Conservation (phyloP, 2,329 filamentous ascomycete species). For the Calonectria montana region DNA sequence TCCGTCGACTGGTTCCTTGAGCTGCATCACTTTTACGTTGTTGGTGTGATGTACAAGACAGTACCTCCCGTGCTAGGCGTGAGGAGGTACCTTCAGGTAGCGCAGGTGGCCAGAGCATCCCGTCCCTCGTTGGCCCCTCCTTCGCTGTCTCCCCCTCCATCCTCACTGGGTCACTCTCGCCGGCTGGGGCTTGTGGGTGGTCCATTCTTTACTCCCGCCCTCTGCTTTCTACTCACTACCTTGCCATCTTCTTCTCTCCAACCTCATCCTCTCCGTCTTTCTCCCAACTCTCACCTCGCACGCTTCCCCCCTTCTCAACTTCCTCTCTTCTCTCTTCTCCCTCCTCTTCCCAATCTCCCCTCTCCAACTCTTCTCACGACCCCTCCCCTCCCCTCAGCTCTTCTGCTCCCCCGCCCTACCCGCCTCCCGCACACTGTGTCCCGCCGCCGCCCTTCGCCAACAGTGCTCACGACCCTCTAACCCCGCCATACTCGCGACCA, state of each 20-base stretch:
- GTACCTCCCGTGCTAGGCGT: neutral
- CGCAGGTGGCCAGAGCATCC: constrained; percentile 29
- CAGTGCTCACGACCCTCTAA: constrained; percentile 44
- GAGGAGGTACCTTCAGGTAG: neutral
- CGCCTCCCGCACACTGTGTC: constrained; percentile 25
- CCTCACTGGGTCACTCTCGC: constrained; percentile 20
- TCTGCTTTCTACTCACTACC: constrained; percentile 31
- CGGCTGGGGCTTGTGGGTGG: constrained; percentile 28
- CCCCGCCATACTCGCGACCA: constrained; percentile 48
- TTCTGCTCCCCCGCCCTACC: constrained; percentile 32
- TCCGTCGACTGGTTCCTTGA: neutral
- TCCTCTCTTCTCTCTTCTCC: constrained; percentile 33
- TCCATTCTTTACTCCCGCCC: constrained; percentile 24
- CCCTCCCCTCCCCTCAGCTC: constrained; percentile 21
- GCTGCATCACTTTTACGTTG: constrained; percentile 1
- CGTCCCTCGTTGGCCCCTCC: constrained; percentile 25
- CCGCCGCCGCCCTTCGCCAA: constrained; percentile 34
- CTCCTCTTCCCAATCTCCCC: constrained; percentile 38
- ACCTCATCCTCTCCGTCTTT: constrained; percentile 39
- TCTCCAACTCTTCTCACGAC: constrained; percentile 35
- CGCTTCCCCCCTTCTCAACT: constrained; percentile 42
- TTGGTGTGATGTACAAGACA: constrained; percentile 10
- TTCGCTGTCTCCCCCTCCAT: constrained; percentile 31
- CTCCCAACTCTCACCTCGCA: constrained; percentile 37
- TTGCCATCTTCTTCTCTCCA: constrained; percentile 47